Conservation (phyloP, 2,329 filamentous ascomycete species). For the Amylocarpus encephaloides region DNA sequence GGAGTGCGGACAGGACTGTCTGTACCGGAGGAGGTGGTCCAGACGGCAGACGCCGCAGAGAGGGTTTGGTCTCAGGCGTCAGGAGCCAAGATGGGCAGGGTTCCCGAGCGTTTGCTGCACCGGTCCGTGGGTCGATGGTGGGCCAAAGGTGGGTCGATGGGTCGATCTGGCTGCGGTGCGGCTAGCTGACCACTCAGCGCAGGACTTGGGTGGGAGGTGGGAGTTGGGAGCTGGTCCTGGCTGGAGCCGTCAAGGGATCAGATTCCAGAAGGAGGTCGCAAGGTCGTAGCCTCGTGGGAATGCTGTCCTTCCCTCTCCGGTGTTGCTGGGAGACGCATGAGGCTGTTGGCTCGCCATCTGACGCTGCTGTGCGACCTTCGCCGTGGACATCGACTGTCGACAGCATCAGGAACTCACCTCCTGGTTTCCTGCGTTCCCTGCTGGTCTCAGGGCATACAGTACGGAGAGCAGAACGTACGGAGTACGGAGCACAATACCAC, state of each 20-base stretch:
- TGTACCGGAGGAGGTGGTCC: no score
- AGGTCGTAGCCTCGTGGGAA: constrained; percentile 14
- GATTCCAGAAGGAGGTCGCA: constrained; percentile 6
- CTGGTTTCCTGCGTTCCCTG: background rate
- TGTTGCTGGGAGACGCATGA: constrained; percentile 13
- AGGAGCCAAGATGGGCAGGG: no score
- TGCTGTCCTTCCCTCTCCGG: no score
- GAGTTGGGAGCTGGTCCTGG: no score
- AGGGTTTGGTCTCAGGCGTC: background rate
- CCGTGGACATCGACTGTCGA: constrained; percentile 9
- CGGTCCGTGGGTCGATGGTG: constrained; percentile 27
- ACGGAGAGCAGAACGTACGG: no score
- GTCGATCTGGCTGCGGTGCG: constrained; percentile 13
- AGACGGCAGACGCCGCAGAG: no score
- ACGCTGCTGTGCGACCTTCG: constrained; percentile 24
- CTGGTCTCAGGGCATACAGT: background rate
- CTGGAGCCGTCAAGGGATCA: no score
- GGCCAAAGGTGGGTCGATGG: no score
- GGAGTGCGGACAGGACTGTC: no score
- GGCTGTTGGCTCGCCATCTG: constrained; percentile 22
- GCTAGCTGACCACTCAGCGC: background rate
- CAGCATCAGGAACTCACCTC: background rate
- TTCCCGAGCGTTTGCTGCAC: constrained; percentile 26
- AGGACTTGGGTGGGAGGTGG: constrained; percentile 7
- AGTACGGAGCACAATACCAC: no score